Base-by-base conservation (phyloP, 805 yeast species). In the Pichia eremophila region DNA sequence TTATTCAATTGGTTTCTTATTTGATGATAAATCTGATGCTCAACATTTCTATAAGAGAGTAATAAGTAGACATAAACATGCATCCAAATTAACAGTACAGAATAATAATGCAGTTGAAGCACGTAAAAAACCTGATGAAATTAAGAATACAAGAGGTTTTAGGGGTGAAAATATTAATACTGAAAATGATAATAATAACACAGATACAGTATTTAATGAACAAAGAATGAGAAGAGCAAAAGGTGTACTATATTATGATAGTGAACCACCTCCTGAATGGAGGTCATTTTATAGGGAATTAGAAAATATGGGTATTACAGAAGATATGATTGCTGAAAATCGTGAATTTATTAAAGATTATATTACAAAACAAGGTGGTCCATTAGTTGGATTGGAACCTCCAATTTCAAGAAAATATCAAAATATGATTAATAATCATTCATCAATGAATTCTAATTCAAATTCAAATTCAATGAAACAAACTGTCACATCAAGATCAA, bases 11-110 rank as follows among this genome's bases (percentile, higher is more conserved):
- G 99, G 98, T 0, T 70, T 93, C 22, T 66, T 93, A 45, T 93
- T 93, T 63, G 96, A 89, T 55, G 96, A 91, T 66, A 79, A 85
- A 47, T 72, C 70, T 45, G 99, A 93, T 56, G 98, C 98, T 0
- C 69, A 85, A 4, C 91, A 84, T 58, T 89, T 93, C 69, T 73
- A 69, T 63, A 91, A 90, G 63, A 74, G 88, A 51, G 89, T 93
- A 4, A 71, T 78, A 14, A 70, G 75, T 43, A 76, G 91, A 52
- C 83, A 81, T 47, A 91, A 88, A 63, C 80, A 89, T 64, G 98
- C 85, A 1, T 83, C 95, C 32, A 89, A 85, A 65, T 85, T 83
- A 50, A 93, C 99, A 0, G 71, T 81, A 14, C 81, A 79, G 59
- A 93, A 91, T 67, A 88, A 85, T 57, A 87, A 86, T 57, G 96